These are phyloP conservation scores for Wickerhamia fluorescens DNA, from an alignment of 805 yeast genomes.

Conservation along the genomic window DNA sequence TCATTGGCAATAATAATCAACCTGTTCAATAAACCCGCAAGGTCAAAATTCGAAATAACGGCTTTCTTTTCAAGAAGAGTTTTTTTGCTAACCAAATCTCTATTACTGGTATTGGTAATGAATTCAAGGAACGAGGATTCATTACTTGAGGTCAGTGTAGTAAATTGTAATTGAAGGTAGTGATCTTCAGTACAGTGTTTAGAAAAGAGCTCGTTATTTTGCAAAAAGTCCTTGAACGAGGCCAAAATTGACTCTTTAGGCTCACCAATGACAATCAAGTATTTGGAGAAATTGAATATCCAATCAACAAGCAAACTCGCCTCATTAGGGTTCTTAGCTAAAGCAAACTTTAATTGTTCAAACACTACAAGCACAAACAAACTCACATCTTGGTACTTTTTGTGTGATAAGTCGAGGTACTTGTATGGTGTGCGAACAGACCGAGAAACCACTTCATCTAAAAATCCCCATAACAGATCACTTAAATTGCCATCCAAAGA, in stretches of 20 bases:
- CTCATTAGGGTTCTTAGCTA: slow-evolving; percentile 15
- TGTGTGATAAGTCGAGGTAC: slow-evolving; percentile 54
- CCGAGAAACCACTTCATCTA: slow-evolving; percentile 75
- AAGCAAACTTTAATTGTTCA: slow-evolving; percentile 65
- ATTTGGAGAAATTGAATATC: slow-evolving; percentile 43
- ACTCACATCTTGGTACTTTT: slow-evolving; percentile 22
- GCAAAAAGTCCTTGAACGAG: slow-evolving; percentile 8
- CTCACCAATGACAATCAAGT: slow-evolving; percentile 54
- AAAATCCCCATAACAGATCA: slow-evolving; percentile 46
- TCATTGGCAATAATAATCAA: slow-evolving; percentile 23
- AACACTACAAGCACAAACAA: slow-evolving; percentile 30
- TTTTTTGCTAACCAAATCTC: slow-evolving; percentile 2
- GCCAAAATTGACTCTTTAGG: slow-evolving; percentile 23
- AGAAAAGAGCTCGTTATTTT: neutral
- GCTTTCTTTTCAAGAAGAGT: slow-evolving; percentile 16
- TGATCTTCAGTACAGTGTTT: neutral
- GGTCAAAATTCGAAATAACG: slow-evolving; percentile 42
- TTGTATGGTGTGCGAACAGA: slow-evolving; percentile 73
- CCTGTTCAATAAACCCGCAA: slow-evolving; percentile 38
- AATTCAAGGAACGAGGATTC: slow-evolving; percentile 9
- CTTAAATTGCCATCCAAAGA: neutral
- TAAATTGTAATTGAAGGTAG: neutral
- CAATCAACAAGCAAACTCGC: slow-evolving; percentile 29
- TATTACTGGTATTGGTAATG: slow-evolving; percentile 7
- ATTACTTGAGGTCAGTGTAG: slow-evolving; percentile 1